These are phyloP conservation scores for Dendryphion nanum DNA, from an alignment of 2,329 filamentous ascomycete species.

Conservation along the genomic window DNA sequence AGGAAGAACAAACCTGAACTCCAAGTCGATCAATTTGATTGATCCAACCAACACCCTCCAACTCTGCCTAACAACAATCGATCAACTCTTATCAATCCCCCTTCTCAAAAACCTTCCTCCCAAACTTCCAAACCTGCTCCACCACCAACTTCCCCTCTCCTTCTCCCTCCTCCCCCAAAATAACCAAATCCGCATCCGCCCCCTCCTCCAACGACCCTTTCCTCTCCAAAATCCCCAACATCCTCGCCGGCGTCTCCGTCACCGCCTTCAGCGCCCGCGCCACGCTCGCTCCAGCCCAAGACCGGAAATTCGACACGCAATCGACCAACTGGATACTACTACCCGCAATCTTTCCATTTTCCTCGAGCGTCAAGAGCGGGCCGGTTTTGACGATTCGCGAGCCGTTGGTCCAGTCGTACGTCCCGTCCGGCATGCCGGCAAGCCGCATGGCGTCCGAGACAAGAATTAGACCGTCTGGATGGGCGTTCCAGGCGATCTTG, in stretches of 20 bases:
- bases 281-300: conserved; percentile 68
- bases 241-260: conserved; percentile 72
- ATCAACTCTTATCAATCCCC: too few relatives aligned
- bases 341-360: conserved; percentile 57
- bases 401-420: conserved; percentile 81
- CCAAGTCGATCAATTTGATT: too few relatives aligned
- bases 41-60: too few relatives aligned
- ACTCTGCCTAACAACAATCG: too few relatives aligned
- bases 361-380: conserved; percentile 70
- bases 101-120: conserved; percentile 39
- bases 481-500: conserved; percentile 84
- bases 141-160: conserved; percentile 56
- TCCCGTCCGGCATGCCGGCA: conserved; percentile 78
- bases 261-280: conserved; percentile 70
- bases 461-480: conserved; percentile 80
- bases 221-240: conserved; percentile 65
- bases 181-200: conserved; percentile 59
- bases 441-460: conserved; percentile 93
- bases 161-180: conserved; percentile 55
- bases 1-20: too few relatives aligned
- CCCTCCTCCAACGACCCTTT: conserved; percentile 60
- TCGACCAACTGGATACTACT: conserved; percentile 74
- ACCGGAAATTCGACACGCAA: conserved; percentile 78
- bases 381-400: conserved; percentile 69
- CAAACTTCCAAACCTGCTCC: conserved; percentile 82